These are phyloP conservation scores for Leishmania tarentolae DNA, from an alignment of 208 protist species.

Conservation along the genomic window DNA sequence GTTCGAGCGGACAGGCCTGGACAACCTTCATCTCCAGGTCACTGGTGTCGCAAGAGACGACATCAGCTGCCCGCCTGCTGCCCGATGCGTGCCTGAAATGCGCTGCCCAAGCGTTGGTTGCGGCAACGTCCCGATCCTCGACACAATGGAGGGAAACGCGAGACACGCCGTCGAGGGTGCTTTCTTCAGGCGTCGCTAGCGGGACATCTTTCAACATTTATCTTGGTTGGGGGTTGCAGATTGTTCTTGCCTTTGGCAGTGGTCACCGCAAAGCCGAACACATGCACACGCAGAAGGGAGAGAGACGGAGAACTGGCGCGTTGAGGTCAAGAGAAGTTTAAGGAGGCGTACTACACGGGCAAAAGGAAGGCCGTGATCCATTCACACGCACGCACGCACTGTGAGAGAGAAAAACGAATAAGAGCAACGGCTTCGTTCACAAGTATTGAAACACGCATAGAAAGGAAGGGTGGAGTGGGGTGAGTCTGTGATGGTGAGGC, in stretches of 20 bases:
- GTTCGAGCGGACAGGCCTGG: background rate
- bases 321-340: background rate
- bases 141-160: background rate
- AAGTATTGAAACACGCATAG: too few relatives aligned
- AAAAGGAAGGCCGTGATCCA: background rate
- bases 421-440: too few relatives aligned
- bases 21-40: background rate
- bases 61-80: slow-evolving; percentile 27
- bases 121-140: background rate
- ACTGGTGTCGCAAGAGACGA: slow-evolving; percentile 17
- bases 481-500: too few relatives aligned
- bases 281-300: background rate
- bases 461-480: too few relatives aligned
- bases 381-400: background rate
- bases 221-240: background rate
- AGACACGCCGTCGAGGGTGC: background rate
- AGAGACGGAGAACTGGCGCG: too few relatives aligned
- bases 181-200: background rate
- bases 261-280: background rate
- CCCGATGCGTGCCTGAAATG: slow-evolving; percentile 4
- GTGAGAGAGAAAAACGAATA: too few relatives aligned
- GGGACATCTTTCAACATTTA: background rate
- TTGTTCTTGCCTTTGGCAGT: background rate
- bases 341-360: background rate
- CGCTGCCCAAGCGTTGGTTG: background rate